Evolutionary conservation across 805 yeast species (phyloP), one percentile per base, ranked within the genome.

Genomic region (Nakazawaea laoshanensis): DNA sequence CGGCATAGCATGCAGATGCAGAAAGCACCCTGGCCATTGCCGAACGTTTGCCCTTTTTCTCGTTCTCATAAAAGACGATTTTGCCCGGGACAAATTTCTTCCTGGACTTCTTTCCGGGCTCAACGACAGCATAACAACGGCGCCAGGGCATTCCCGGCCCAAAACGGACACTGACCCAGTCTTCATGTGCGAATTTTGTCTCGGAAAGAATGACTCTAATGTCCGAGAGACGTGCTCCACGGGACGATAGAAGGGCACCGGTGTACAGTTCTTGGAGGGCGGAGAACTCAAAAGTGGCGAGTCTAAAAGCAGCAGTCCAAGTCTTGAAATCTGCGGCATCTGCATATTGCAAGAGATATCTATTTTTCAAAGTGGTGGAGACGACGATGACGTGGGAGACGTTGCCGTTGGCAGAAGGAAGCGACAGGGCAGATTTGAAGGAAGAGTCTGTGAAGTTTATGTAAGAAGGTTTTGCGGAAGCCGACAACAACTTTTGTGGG

Each of bases 71-170:
- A 44, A 92, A 81, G n/a, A 73, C 62, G 16, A 86, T 74, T 44
- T 76, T 67, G 19, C 96, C 96, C 10, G 70, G 63, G 40, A 63
- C 44, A 54, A 67, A 42, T 47, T 57, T 53, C 48, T 58, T 50
- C 62, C 47, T 62, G 41, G 54, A 57, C 47, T 67, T 49, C 24
- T 61, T 42, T 46, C 87, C 61, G 43, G 88, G 88, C 44, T 82
- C 83, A 36, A 89, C 71, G 8, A 88, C 95, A 3, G 95, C 89
- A 61, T 73, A 92, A 50, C 96, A 89, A 38, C 94, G 70, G 50
- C 79, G 83, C 96, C 96, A 92, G 2, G 96, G 95, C 94, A 86
- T 85, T 16, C 98, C 98, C 7, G 92, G 73, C 13, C 98, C 97
- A 55, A 89, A 92, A 43, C 97, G 67, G 12, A 92, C 94, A 52